These are phyloP conservation scores for Letharia lupina DNA, from an alignment of 495 filamentous ascomycete genomes.

Conservation along the genomic window DNA sequence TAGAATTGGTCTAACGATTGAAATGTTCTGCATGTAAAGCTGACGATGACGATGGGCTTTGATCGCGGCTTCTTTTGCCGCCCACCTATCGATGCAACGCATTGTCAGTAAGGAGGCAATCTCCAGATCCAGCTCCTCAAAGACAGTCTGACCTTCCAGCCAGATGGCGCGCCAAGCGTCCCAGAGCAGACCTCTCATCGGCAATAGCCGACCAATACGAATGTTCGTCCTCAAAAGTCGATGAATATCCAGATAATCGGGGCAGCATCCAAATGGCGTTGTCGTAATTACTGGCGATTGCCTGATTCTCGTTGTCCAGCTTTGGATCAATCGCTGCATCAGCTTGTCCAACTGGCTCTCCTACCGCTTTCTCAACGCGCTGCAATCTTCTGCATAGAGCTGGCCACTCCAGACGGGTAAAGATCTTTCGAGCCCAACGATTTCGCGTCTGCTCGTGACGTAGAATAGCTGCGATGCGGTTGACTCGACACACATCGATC, in stretches of 20 bases:
- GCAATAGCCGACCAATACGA: conserved; percentile 3
- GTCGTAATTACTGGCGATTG: neutral
- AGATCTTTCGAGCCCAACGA: conserved; percentile 36
- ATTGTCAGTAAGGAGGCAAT: conserved; percentile 17
- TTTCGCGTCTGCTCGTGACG: conserved; percentile 15
- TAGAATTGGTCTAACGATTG: conserved; percentile 27
- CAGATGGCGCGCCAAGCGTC: conserved; percentile 30
- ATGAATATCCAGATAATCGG: conserved; percentile 5
- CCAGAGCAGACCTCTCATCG: conserved; percentile 17
- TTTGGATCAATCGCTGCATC: neutral
- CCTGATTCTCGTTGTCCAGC: neutral
- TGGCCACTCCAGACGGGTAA: conserved; percentile 34
- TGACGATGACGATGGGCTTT: conserved; percentile 45
- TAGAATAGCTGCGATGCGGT: conserved; percentile 37
- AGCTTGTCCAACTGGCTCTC: neutral
- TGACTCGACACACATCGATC: conserved; percentile 47
- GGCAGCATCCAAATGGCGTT: conserved; percentile 12
- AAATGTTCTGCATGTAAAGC: conserved; percentile 40
- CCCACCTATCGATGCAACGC: conserved; percentile 35
- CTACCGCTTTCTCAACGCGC: conserved; percentile 8
- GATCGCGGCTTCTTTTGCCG: conserved; percentile 57
- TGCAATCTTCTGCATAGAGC: conserved; percentile 11
- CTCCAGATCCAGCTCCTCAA: neutral
- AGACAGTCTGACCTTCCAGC: conserved; percentile 42
- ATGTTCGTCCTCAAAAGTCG: conserved; percentile 2